A percentile compares a stretch with the other conserved stretches of the same genome.
Conservation (phyloP, 208 protist genomes). For the Angomonas ambiguus region DNA sequence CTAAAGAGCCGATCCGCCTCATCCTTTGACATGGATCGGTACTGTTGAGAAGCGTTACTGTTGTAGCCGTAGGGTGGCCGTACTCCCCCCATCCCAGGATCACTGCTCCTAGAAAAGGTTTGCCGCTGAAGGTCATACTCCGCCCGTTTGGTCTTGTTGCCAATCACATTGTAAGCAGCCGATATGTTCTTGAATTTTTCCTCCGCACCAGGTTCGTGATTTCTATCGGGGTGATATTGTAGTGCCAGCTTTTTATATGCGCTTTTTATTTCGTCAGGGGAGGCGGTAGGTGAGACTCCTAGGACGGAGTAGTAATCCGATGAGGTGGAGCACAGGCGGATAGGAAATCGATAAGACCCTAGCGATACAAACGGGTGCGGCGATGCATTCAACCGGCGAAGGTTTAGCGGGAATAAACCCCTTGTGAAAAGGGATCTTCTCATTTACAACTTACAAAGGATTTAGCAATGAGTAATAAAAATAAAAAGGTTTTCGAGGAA, state of each 20-base stretch:
- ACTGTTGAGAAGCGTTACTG: constrained; percentile 24
- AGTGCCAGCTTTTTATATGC: constrained; percentile 89
- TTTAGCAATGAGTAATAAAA: background rate
- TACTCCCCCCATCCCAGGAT: background rate
- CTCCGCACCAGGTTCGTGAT: constrained; percentile 74
- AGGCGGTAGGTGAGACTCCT: constrained; percentile 65
- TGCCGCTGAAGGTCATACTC: constrained; percentile 73
- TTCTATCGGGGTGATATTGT: constrained; percentile 88
- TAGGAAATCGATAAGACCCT: background rate
- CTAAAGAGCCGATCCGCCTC: constrained; percentile 82
- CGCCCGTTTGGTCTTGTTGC: constrained; percentile 61
- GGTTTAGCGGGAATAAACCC: background rate
- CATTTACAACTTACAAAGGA: background rate
- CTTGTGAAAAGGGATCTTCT: background rate
- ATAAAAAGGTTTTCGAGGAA: background rate
- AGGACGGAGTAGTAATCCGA: constrained; percentile 76
- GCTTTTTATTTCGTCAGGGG: constrained; percentile 85
- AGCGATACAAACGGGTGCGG: background rate
- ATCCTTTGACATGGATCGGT: constrained; percentile 84
- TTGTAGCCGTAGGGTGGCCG: background rate
- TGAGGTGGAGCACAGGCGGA: constrained; percentile 13
- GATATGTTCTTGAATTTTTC: constrained; percentile 87
- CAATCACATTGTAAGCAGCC: constrained; percentile 79
- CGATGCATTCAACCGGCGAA: background rate
- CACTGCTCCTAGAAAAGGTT: constrained; percentile 8